phyloP scores from a whole-genome alignment of 192 early-diverging fungal species.

The Linnemannia zychae region DNA sequence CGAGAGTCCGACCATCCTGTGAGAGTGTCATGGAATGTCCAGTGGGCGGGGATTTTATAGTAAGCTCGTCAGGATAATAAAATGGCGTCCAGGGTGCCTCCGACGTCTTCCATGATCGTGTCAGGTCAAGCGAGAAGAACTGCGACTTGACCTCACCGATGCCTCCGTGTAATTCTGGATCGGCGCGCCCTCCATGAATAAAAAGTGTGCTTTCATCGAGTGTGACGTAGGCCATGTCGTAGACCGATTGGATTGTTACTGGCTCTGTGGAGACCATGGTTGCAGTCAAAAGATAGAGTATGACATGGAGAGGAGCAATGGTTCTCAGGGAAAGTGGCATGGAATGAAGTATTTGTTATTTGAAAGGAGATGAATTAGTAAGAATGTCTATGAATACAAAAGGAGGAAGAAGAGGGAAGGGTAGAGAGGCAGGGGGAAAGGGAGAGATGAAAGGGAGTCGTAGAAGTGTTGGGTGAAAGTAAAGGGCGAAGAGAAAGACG shows the following conservation, averaged over 20 bases:
- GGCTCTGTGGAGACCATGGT: not conserved
- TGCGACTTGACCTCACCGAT: not conserved
- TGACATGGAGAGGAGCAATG: not conserved
- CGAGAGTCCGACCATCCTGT: not conserved
- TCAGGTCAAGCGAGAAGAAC: not conserved
- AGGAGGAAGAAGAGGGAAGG: no score
- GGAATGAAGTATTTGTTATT: no score
- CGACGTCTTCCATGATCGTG: not conserved
- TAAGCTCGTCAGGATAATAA: not conserved
- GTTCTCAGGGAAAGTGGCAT: not conserved
- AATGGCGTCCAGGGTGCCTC: not conserved
- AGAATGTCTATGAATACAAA: no score
- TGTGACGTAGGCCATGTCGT: not conserved
- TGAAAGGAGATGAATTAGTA: no score
- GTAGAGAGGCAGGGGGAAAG: no score
- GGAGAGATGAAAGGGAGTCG: not conserved
- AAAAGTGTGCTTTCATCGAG: constrained; percentile 4
- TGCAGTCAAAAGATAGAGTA: not conserved
- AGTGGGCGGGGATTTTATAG: not conserved
- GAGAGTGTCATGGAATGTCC: not conserved
- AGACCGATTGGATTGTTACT: not conserved
- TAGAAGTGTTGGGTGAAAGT: not conserved
- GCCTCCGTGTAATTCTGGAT: no score
- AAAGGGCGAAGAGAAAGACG: not conserved
- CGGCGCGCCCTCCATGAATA: not conserved